These are phyloP conservation scores for Paraurostyla sp. DNA, from an alignment of 73 alveolate genomes.

Conservation along the genomic window DNA sequence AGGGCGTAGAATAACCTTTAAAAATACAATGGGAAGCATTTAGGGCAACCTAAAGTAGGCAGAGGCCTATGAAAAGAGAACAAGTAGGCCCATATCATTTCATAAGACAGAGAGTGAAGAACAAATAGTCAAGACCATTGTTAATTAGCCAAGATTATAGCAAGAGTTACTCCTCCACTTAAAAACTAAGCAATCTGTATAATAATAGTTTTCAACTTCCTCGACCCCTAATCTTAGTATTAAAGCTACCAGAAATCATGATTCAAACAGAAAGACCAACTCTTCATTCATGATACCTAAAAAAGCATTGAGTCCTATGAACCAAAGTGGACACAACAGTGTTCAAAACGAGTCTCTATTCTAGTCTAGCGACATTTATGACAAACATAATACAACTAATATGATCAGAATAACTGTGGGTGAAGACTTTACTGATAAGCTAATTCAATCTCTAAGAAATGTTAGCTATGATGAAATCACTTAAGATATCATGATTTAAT, in stretches of 20 bases:
- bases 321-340: not conserved
- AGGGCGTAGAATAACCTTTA: not conserved
- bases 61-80: not conserved
- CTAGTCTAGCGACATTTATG: no score
- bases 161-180: no score
- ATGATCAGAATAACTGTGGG: no score
- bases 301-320: not conserved
- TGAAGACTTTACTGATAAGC: no score
- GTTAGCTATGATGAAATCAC: no score
- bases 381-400: no score
- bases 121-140: not conserved
- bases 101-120: constrained; percentile 19
- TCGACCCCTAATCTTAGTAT: not conserved
- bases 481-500: no score
- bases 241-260: not conserved
- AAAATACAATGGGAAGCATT: not conserved
- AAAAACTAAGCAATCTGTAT: no score
- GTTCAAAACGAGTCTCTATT: not conserved
- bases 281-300: not conserved
- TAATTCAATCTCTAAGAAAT: no score
- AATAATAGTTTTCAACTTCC: no score
- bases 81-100: not conserved
- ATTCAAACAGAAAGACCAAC: not conserved
- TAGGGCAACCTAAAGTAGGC: not conserved
- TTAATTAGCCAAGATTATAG: not conserved